phyloP scores from a whole-genome alignment of 306 rosid species.

The Cicer cuneatum region DNA sequence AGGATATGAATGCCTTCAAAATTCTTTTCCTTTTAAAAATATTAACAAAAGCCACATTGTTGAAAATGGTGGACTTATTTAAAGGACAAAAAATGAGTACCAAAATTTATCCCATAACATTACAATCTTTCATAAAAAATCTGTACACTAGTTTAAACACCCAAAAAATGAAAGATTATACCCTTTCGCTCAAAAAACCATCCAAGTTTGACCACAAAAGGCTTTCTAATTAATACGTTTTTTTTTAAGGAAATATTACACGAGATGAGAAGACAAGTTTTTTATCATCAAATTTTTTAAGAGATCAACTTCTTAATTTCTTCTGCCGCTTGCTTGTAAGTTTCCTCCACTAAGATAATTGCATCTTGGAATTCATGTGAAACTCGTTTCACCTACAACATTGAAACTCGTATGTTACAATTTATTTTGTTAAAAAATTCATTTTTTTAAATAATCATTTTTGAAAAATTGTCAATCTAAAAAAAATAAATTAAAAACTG shows the following conservation, averaged over 20 bases:
- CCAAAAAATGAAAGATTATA: not conserved
- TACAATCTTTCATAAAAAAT: not conserved
- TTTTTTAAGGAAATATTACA: not conserved
- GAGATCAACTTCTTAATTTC: conserved; percentile 57
- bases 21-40: too few species aligned
- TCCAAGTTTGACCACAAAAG: not conserved
- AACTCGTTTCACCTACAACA: conserved; percentile 46
- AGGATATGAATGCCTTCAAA: too few species aligned
- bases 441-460: too few species aligned
- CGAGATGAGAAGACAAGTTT: not conserved
- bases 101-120: too few species aligned
- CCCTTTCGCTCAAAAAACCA: not conserved
- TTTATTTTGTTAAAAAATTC: too few species aligned
- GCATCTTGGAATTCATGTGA: conserved; percentile 27
- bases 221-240: too few species aligned
- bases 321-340: conserved; percentile 57
- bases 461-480: too few species aligned
- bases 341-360: conserved; percentile 29
- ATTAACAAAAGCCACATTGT: too few species aligned
- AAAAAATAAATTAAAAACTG: too few species aligned
- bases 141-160: not conserved
- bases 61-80: too few species aligned
- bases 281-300: conserved; percentile 19
- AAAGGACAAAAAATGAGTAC: too few species aligned
- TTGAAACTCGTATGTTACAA: not conserved